A percentile compares a stretch with the other conserved stretches of the same genome.
These are phyloP conservation scores for Phytopythium montanum DNA, from an alignment of 352 stramenopile species.

Conservation along the genomic window DNA sequence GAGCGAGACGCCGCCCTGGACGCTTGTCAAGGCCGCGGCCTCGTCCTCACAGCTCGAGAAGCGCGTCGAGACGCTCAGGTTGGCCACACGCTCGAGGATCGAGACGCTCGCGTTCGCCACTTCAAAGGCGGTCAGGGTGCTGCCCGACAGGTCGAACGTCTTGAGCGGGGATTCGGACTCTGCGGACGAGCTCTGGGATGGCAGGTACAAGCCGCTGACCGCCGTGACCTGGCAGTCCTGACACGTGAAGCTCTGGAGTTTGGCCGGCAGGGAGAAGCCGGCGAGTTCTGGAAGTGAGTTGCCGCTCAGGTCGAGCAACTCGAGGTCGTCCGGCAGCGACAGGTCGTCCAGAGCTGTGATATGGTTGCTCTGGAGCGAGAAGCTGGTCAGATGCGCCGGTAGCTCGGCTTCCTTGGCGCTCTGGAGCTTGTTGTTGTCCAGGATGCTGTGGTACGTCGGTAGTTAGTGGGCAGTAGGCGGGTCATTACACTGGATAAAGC, in stretches of 20 bases:
- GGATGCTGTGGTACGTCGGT: not conserved
- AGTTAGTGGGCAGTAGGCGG: not conserved
- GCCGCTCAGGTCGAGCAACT: constrained; percentile 29
- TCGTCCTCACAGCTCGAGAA: constrained; percentile 22
- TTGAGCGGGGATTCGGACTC: constrained; percentile 13
- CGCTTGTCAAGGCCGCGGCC: constrained; percentile 6
- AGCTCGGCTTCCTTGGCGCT: not conserved
- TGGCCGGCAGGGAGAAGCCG: constrained; percentile 25
- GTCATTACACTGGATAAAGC: not conserved
- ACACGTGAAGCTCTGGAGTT: constrained; percentile 28
- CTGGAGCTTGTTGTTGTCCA: constrained; percentile 6
- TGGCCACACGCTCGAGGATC: constrained; percentile 20
- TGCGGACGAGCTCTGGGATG: not conserved
- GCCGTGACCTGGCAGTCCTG: constrained; percentile 25
- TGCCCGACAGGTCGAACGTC: constrained; percentile 26
- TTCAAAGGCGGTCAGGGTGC: constrained; percentile 25
- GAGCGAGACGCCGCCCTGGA: constrained; percentile 22
- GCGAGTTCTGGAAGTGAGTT: constrained; percentile 22
- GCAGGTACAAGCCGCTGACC: constrained; percentile 24
- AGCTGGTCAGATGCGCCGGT: not conserved
- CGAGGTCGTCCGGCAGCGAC: constrained; percentile 6
- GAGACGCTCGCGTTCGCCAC: constrained; percentile 27
- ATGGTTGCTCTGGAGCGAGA: constrained; percentile 4
- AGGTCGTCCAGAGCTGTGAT: not conserved
- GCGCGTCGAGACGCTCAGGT: constrained; percentile 26